A percentile compares a stretch with the other conserved stretches of the same genome.
These are phyloP conservation scores for Dictyostelium brefeldianum DNA, from an alignment of 78 protist species.

Conservation along the genomic window DNA sequence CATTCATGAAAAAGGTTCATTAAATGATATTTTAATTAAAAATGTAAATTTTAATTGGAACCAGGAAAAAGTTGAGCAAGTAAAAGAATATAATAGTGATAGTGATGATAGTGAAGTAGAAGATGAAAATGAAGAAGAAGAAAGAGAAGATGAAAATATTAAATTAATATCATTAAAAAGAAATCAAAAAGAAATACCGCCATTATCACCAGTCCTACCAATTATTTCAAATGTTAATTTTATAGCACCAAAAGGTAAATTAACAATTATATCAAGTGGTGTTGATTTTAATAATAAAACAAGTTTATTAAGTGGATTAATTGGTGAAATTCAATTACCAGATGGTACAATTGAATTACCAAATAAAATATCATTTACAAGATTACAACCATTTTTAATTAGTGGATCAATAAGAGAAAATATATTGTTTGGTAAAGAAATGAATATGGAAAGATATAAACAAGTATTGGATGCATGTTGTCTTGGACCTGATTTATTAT, in stretches of 20 bases:
- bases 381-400: constrained; percentile 94
- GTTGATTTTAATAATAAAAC: constrained; percentile 88
- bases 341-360: constrained; percentile 38
- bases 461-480: constrained; percentile 38
- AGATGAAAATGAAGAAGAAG: not conserved
- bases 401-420: constrained; percentile 87
- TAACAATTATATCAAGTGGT: constrained; percentile 68
- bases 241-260: constrained; percentile 14
- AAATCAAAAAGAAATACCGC: not conserved
- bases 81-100: not conserved
- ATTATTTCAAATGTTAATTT: constrained; percentile 1
- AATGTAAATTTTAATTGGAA: constrained; percentile 45
- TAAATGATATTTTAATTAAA: constrained; percentile 12
- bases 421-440: constrained; percentile 35
- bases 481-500: not conserved
- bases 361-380: constrained; percentile 73
- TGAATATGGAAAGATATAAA: constrained; percentile 24
- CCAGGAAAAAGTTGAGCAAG: too few relatives aligned
- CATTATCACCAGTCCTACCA: too few relatives aligned
- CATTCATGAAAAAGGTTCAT: not conserved
- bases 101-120: not conserved
- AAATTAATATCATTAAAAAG: not conserved
- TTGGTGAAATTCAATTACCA: constrained; percentile 84
- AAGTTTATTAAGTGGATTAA: constrained; percentile 80
- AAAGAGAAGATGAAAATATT: not conserved